Conservation (phyloP, 768 basidiomycete genomes). For the Pleurotus cornucopiae region DNA sequence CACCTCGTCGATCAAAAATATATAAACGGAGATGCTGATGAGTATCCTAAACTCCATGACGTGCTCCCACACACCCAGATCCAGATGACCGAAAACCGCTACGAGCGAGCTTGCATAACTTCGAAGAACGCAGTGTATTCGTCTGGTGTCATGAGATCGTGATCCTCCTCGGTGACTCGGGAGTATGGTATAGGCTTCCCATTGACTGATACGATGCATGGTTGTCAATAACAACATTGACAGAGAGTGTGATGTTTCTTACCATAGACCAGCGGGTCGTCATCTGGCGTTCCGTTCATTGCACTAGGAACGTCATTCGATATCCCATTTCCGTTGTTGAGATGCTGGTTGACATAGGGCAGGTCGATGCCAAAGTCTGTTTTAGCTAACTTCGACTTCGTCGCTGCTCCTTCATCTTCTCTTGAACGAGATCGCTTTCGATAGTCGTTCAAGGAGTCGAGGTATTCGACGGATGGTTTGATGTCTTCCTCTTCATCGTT, state of each 20-base stretch:
- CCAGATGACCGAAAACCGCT: background rate
- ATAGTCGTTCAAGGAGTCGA: conserved; percentile 68
- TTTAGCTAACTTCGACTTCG: conserved; percentile 36
- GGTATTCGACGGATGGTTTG: conserved; percentile 62
- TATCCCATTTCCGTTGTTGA: conserved; percentile 19
- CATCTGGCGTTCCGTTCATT: conserved; percentile 23
- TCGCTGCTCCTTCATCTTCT: conserved; percentile 46
- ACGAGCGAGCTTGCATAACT: conserved; percentile 50
- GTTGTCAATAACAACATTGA: conserved; percentile 1
- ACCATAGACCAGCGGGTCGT: conserved; percentile 73
- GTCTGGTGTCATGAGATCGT: conserved; percentile 89
- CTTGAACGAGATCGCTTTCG: conserved; percentile 68
- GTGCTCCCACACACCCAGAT: no score
- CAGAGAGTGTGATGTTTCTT: conserved; percentile 18
- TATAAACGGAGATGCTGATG: no score
- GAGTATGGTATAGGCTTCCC: conserved; percentile 72
- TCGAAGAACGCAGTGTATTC: conserved; percentile 85
- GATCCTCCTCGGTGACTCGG: conserved; percentile 86
- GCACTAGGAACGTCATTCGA: conserved; percentile 10
- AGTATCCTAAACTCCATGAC: no score
- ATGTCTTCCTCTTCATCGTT: conserved; percentile 65
- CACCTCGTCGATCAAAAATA: no score
- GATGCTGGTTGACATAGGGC: conserved; percentile 16
- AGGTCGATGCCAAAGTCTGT: conserved; percentile 26
- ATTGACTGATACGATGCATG: conserved; percentile 47